Evolutionary conservation across 2,329 filamentous ascomycete species (phyloP), one percentile per base, ranked within the genome.

Genomic region (Setomelanomma holmii): DNA sequence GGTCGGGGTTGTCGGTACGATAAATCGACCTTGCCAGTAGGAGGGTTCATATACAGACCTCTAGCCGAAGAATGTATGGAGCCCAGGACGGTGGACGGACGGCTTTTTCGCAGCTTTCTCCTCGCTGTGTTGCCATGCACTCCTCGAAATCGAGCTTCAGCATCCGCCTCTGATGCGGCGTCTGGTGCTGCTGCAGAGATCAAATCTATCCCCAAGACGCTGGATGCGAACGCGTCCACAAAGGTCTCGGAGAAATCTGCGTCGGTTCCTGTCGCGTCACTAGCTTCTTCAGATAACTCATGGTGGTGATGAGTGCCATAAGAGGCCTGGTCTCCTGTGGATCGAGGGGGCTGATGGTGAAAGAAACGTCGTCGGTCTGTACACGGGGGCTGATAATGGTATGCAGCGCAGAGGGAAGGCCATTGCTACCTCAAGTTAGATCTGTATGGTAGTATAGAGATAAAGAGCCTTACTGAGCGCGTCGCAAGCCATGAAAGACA

Each of bases 81-180:
- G 21, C 59, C 49, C n/a, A 71, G 45, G 5, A 72, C 46, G 23
- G 35, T 45, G n/a, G 40, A 50, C 38, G 67, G 56, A 23, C 54
- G 63, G 49, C 63, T 71, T 27, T 39, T 45, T 14, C 65, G 63
- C 33, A 35, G 48, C 16, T 58, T 56, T 34, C 69, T 69, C 20
- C 52, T 57, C 16, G 36, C 51, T 6, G 17, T 35, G 27, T 58
- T 53, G 12, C 64, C 64, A 20, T 17, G 40, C 20, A 58, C 57
- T 8, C 51, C 24, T 19, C 45, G 55, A 39, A 63, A 64, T 3
- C 34, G 40, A 16, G 1, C 34, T n/a, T 36, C 27, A 30, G 27
- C 27, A 30, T 3, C n/a, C n/a, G n/a, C n/a, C n/a, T n/a, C n/a
- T n/a, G 27, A 30, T 30, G 5, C 27, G 27, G 3, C 14, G 3